phyloP scores from a whole-genome alignment of 2,329 filamentous ascomycete genomes.

The Verticillium klebahnii region DNA sequence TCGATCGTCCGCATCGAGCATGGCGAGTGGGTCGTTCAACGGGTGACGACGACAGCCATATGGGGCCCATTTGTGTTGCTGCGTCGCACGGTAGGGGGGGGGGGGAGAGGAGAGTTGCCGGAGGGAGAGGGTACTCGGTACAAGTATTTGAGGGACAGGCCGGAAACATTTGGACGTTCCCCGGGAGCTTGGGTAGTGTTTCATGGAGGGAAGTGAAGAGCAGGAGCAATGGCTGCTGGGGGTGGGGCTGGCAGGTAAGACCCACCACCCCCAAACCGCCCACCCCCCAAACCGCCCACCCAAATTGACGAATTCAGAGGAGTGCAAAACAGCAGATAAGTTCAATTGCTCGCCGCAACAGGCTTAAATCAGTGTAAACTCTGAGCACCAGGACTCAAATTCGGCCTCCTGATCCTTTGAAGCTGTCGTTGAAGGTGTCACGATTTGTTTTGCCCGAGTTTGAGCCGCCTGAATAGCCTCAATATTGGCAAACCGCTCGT shows the following conservation, averaged over 20 bases:
- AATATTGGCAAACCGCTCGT: no score
- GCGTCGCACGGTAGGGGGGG: not conserved
- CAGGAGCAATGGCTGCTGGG: not conserved
- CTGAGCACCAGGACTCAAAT: no score
- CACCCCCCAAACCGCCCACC: no score
- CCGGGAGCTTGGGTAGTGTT: not conserved
- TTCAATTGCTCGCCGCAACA: no score
- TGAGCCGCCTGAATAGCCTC: no score
- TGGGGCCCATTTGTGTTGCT: not conserved
- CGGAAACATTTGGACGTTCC: not conserved
- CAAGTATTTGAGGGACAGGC: not conserved
- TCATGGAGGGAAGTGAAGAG: not conserved
- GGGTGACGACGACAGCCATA: not conserved
- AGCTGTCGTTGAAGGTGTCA: no score
- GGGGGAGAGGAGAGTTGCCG: not conserved
- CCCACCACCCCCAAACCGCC: no score
- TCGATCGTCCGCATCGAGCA: not conserved
- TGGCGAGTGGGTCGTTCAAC: not conserved
- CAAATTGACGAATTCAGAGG: no score
- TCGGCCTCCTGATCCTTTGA: no score
- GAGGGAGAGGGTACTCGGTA: not conserved
- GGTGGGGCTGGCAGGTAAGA: not conserved
- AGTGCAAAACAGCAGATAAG: no score
- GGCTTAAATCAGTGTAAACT: no score
- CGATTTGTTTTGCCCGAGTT: no score